Base-by-base conservation (phyloP, 2,329 filamentous ascomycete species). In the Onygenales sp. region DNA sequence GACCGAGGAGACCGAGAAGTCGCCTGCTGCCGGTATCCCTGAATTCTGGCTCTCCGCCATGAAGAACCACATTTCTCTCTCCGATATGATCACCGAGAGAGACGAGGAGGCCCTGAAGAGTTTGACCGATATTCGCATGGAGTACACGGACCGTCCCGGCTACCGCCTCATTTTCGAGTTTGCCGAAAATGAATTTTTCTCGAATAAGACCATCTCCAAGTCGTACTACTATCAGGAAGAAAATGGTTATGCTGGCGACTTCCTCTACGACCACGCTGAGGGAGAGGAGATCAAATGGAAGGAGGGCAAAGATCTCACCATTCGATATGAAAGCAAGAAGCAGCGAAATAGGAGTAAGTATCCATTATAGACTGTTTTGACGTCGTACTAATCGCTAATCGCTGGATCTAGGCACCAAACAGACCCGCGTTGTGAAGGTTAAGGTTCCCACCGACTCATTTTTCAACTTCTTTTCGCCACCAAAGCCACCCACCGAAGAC, bases 21-120 rank as follows among this genome's bases (percentile, higher is more conserved):
- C 72, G 39, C 70, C 69, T 50, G 74, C 86, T 60, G 79, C 83
- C 65, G 93, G 93, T 72, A 96, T 98, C 59, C 93, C 93, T 59
- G 93, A 98, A 75, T 98, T 98, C 81, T 98, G 93, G 93, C 81
- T 98, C 50, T 96, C 92, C 57, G 92, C 94, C 63, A 97, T 98
- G 92, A 98, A 98, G 82, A 98, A 98, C 79, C 92, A 96, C 72
- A 83, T 93, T 66, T 95, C 91, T 33, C 84, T 98, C 54, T 89
- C 92, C 54, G 94, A 98, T 75, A 95, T 96, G 83, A 96, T 98
- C 71, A 98, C 93, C 65, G 93, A 97, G 66, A 87, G 90, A 60
- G 93, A 98, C 69, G 93, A 98, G 81, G 84, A 83, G 62, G 93
- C 91, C 51, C 85, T 98, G 55, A 95, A 94, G 77, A 80, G 86